Base-by-base conservation (phyloP, 1,284 basidiomycete genomes). In the Anthracocystis walkeri region DNA sequence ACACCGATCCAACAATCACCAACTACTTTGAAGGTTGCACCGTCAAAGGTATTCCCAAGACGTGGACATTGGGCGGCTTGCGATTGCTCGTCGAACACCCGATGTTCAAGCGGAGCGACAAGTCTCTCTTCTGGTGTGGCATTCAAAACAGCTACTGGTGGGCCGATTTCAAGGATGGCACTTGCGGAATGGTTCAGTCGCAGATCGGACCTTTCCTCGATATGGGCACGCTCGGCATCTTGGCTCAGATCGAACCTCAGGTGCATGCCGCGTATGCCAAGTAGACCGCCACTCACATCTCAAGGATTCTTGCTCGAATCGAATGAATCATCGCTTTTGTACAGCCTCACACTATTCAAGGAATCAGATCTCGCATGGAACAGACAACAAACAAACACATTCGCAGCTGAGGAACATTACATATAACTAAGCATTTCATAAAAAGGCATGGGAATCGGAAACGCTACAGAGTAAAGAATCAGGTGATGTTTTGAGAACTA, bases 81-180 rank as follows among this genome's bases (percentile, higher is more conserved):
- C 38, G 63, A 14, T 18, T 75, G 58, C 63, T 57, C 20, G 68
- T 65, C 40, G 29, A 65, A 35, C 67, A 70, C 45, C 67, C 67
- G 4, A 70, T 65, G 62, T 64, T 64, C 25, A 65, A 70, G 50
- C 45, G 57, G 7, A 70, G 67, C 35, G 62, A 65, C 29, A 68
- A 58, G 44, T 59, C 60, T 16, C 63, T 75, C 14, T 75, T 62
- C 54, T 77, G 70, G 74, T 71, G 67, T 35, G 72, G 72, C n/a
- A 75, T 75, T 16, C 61, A 65, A 12, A 72, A 78, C 59, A 65
- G 62, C 42, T 78, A 44, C 56, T 78, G 74, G 68, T 78, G 67
- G 58, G 48, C 57, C 48, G 67, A 78, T 40, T 58, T 65, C 29
- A 64, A 65, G 25, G 64, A 71, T 27, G 68, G 68, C 31, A 64